Evolutionary conservation across 2,329 filamentous ascomycete genomes (phyloP).

Genomic region (Xylariales sp.): DNA sequence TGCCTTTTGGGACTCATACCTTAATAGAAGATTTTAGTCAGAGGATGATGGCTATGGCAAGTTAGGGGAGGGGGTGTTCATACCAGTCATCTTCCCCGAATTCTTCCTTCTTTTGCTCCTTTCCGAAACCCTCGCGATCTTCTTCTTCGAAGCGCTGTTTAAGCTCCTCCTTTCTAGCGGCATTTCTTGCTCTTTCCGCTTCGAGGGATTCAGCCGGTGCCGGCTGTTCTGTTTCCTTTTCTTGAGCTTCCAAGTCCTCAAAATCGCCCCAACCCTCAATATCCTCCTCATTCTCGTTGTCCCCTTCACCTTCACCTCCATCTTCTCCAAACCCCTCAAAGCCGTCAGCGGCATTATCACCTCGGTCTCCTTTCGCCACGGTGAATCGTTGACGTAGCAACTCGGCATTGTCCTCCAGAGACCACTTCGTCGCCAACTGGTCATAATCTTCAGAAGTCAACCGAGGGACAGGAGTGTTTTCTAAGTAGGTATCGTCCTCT

Average conservation of each 20-base stretch:
- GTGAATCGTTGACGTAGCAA: constrained; percentile 80
- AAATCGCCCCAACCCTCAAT: constrained; percentile 69
- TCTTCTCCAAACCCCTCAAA: constrained; percentile 68
- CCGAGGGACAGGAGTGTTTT: constrained; percentile 82
- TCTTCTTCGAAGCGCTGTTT: constrained; percentile 96
- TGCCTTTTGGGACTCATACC: constrained; percentile 75
- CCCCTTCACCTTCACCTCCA: constrained; percentile 73
- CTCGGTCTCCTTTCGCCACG: constrained; percentile 69
- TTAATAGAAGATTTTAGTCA: constrained; percentile 15
- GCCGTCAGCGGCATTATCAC: constrained; percentile 62
- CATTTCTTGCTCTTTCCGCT: constrained; percentile 90
- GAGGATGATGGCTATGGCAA: background rate
- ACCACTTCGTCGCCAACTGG: constrained; percentile 86
- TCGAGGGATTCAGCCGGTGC: constrained; percentile 71
- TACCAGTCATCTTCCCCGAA: constrained; percentile 99
- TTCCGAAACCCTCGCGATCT: constrained; percentile 91
- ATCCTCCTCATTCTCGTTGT: constrained; percentile 33
- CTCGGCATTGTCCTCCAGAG: constrained; percentile 80
- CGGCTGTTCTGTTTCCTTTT: constrained; percentile 63
- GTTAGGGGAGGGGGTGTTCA: constrained; percentile 63
- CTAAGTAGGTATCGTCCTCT: constrained; percentile 75
- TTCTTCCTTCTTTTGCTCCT: constrained; percentile 74
- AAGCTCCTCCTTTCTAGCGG: constrained; percentile 91
- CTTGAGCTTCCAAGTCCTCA: constrained; percentile 85
- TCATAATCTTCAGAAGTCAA: constrained; percentile 74